A percentile compares a stretch with the other conserved stretches of the same genome.
Conservation (phyloP, 495 filamentous ascomycete genomes). For the Penicillium roqueforti region DNA sequence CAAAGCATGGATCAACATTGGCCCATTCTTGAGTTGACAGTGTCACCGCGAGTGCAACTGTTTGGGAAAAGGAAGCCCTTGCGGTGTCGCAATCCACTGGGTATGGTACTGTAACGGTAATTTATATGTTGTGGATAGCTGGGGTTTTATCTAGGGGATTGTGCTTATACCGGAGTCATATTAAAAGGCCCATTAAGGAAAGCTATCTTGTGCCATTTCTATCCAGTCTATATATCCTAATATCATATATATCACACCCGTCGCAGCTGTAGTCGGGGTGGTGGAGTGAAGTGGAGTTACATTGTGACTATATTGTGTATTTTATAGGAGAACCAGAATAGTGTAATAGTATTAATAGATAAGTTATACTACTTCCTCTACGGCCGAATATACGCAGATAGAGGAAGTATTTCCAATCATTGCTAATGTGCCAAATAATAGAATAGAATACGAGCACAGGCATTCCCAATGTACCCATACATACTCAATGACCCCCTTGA, state of each 20-base stretch:
- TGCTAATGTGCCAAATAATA: not conserved
- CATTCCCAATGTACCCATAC: conserved; percentile 20
- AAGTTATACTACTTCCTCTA: too few relatives aligned
- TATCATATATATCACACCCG: too few relatives aligned
- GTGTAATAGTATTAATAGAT: not conserved
- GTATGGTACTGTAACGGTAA: conserved; percentile 23
- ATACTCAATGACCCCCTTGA: conserved; percentile 30
- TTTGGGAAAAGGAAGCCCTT: conserved; percentile 19
- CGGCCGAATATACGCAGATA: too few relatives aligned
- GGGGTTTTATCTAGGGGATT: too few relatives aligned
- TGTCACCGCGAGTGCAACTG: conserved; percentile 28
- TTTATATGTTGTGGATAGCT: not conserved
- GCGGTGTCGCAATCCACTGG: conserved; percentile 24
- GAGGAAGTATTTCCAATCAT: not conserved
- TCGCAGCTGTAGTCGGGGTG: too few relatives aligned
- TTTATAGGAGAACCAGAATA: not conserved
- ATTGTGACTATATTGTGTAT: not conserved
- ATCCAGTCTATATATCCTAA: not conserved
- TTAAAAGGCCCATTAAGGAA: too few relatives aligned
- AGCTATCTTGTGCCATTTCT: not conserved
- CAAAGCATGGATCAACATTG: conserved; percentile 41
- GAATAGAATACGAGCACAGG: not conserved
- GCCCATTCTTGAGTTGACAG: conserved; percentile 31
- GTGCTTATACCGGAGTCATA: too few relatives aligned
- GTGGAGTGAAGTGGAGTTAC: not conserved